Evolutionary conservation across 139 green algal species (phyloP).

Genomic region (Cymbomonas tetramitiformis): DNA sequence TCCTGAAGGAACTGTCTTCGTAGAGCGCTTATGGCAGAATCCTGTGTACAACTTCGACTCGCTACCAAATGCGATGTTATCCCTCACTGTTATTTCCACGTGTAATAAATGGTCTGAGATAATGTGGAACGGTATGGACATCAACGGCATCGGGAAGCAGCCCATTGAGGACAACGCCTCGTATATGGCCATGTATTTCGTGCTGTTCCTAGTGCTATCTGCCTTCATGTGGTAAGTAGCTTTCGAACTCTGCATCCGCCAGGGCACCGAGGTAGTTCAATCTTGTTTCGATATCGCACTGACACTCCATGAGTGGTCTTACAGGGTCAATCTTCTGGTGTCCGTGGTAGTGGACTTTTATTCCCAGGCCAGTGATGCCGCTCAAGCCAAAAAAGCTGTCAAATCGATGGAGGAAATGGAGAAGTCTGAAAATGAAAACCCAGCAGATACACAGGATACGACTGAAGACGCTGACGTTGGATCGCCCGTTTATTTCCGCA

Average conservation of each 20-base stretch:
- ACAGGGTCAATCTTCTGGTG: conserved; percentile 6
- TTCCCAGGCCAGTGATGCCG: no score
- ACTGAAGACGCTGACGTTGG: no score
- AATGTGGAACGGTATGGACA: conserved; percentile 11
- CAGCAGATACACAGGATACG: no score
- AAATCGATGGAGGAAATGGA: no score
- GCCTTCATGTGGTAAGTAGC: conserved; percentile 8
- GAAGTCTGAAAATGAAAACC: no score
- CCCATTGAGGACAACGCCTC: not conserved
- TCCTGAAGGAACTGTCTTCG: no score
- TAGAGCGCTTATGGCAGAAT: conserved; percentile 34
- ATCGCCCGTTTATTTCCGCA: no score
- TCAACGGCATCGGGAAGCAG: not conserved
- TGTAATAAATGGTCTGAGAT: conserved; percentile 47
- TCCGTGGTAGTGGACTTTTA: not conserved
- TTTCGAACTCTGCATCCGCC: no score
- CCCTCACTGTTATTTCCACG: conserved; percentile 49
- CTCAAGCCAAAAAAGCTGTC: no score
- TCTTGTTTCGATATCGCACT: no score
- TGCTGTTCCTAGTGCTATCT: not conserved
- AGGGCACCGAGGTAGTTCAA: no score
- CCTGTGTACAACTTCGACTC: conserved; percentile 62
- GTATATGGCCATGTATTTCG: not conserved
- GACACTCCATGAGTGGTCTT: no score
- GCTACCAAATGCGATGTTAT: conserved; percentile 43